Base-by-base conservation (phyloP, 192 early-diverging fungal genomes). In the Backusella sp. region DNA sequence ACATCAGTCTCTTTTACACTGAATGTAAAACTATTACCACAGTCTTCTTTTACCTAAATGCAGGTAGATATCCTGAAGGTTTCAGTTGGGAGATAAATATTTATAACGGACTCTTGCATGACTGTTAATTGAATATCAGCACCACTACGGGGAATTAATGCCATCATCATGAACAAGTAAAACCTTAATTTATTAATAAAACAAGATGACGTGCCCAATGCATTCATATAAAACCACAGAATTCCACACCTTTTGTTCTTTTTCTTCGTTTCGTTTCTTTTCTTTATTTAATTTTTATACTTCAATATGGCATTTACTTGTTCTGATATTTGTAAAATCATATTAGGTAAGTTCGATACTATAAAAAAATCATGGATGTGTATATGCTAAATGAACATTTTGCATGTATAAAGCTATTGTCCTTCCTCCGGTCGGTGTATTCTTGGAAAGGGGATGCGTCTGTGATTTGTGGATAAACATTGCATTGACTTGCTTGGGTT, bases 391-490 rank as follows among this genome's bases (percentile, higher is more conserved):
- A 1, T 39, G 37, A 39, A 11, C 37, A 44, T 15, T 44, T 17
- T 14, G 15, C 15, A 53, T 23, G 1, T n/a, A 12, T 39, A 39
- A 11, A 59, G 53, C 53, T 26, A 17, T 80, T 70, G 9, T 80
- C 77, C 76, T 92, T 12, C 91, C 91, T 14, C 91, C 91, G 30
- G 72, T 91, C 1, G 89, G 85, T 53, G 91, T 90, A 65, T 85
- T 92, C 66, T 77, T 92, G 59, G 89, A 89, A 74, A 82, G 85
- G 23, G 90, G 90, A 15, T 86, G 80, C 71, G 67, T 68, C 32
- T 75, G 68, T 8, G 88, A 91, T 68, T 71, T 91, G 2, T 66
- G 88, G 26, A 89, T 92, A 52, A 91, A 92, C 78, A 82, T 91
- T 37, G 66, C 75, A 12, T 82, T 92, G 69, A 91, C 90, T 0